Evolutionary conservation across 164 flowering plant genomes (phyloP), one percentile per base, ranked within the genome.

Genomic region (Nymphaea colorata): DNA sequence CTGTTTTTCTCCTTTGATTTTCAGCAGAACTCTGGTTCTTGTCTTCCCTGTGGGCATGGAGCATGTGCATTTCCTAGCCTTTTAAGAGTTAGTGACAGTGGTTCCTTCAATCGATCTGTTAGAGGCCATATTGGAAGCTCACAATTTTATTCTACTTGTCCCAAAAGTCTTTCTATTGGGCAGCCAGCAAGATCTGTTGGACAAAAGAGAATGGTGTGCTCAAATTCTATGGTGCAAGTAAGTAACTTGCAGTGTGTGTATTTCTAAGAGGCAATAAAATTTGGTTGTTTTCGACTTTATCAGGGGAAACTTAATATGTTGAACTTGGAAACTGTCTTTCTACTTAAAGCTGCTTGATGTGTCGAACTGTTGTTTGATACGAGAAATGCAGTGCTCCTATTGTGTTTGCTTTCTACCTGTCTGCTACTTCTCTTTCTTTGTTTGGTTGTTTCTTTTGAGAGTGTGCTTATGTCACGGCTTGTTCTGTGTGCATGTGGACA

Each of bases 141-240:
- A 70, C 59, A 78, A 64, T 79, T 84, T 4, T 42, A 65, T 17
- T 69, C 73, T 25, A 61, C 59, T 57, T 69, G 73, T 75, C 70
- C 78, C 3, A 65, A 74, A 6, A 68, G 43, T 25, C 69, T 81
- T 68, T 67, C 69, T 1, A 43, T 74, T 14, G 64, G 61, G 41
- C 77, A 67, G n/a, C 71, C 57, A 67, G 67, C 57, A 41, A 14
- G 66, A 59, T 64, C 76, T 41, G 61, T 64, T 63, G 73, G 73
- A 65, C 36, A 62, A 44, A 64, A 53, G 62, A 81, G 81, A 73
- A 71, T 79, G 81, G 69, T 66, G 8, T 80, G 84, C 70, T 68
- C 73, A 59, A 82, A 78, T 62, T 43, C 81, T 43, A 59, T 68
- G 75, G 74, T 79, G 45, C 69, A 75, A 17, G 86, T 82, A 72